Conservation (phyloP, 768 basidiomycete genomes). For the Fistulinella prunicolor region DNA sequence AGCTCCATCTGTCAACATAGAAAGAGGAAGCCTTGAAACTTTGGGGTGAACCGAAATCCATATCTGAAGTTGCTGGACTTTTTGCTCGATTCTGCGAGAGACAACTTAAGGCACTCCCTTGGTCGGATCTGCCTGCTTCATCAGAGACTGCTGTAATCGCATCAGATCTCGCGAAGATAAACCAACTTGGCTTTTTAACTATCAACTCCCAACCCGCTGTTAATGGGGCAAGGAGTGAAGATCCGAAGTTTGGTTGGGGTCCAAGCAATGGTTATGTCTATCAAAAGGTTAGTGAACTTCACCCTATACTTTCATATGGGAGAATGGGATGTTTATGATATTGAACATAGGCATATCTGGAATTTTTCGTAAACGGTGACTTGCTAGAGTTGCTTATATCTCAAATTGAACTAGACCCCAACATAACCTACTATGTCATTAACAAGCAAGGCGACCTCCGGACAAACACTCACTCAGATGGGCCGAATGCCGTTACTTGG, state of each 20-base stretch:
- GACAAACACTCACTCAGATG: slow-evolving; percentile 93
- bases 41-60: slow-evolving; percentile 78
- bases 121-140: slow-evolving; percentile 90
- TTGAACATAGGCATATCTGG: slow-evolving; percentile 76
- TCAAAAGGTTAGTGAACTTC: slow-evolving; percentile 65
- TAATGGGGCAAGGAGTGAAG: slow-evolving; percentile 81
- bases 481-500: slow-evolving; percentile 99
- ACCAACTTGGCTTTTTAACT: slow-evolving; percentile 88
- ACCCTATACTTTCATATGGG: background rate
- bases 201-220: slow-evolving; percentile 98
- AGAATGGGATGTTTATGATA: background rate
- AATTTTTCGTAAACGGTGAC: slow-evolving; percentile 85
- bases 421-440: slow-evolving; percentile 96
- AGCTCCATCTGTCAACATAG: slow-evolving; percentile 43
- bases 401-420: slow-evolving; percentile 81
- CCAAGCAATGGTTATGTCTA: slow-evolving; percentile 92
- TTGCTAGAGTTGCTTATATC: slow-evolving; percentile 70
- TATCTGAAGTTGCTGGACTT: slow-evolving; percentile 63
- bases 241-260: slow-evolving; percentile 90
- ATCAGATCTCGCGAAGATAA: slow-evolving; percentile 76
- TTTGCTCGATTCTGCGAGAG: slow-evolving; percentile 84
- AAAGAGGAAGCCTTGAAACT: slow-evolving; percentile 83
- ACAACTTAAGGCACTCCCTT: slow-evolving; percentile 77
- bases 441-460: slow-evolving; percentile 93
- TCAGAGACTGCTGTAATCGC: slow-evolving; percentile 82